Base-by-base conservation (phyloP, 768 basidiomycete genomes). In the Boletus subparvulus region DNA sequence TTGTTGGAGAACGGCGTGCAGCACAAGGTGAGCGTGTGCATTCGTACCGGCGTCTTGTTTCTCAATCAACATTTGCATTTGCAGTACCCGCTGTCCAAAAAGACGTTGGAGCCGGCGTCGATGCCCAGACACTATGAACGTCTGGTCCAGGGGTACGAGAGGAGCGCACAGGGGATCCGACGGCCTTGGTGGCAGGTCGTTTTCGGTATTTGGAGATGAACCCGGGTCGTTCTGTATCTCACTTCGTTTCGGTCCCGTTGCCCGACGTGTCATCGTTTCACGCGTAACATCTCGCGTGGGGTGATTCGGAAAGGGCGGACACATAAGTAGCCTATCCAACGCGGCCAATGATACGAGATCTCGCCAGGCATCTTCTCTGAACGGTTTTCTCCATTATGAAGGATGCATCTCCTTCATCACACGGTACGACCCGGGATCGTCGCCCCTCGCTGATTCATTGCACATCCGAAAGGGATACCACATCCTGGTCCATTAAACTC, bases 171-270 rank as follows among this genome's bases (percentile, higher is more conserved):
- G 64, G 90, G 90, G n/a, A 87, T 90, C 43, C 80, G 80, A 35
- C 76, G 90, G 52, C 88, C 90, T 3, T 85, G 86, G 86, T 92
- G 90, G 90, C 90, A 92, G 69, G 74, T 87, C 42, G 88, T 92
- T 70, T 86, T 92, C 61, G 82, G 83, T 39, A 78, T 90, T 56
- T 90, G 89, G 88, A 62, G 58, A 58, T 72, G 14, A 58, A 35
- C 21, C 13, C 35, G 26, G 6, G 26, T 55, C 28, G 3, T 30
- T 41, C n/a, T 45, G 17, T 41, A 43, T 24, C 49, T 30, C 41
- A 2, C 32, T 6, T 19, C 7, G 6, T 14, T 6, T 51, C 30
- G 30, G 37, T 32, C 40, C 14, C 6, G 14, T n/a, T 30, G 9
- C 24, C 37, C 14, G 17, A 35, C 37, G 19, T 28, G 7, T 26